Conservation (phyloP, 768 basidiomycete genomes). For the Amanita jacksonii region DNA sequence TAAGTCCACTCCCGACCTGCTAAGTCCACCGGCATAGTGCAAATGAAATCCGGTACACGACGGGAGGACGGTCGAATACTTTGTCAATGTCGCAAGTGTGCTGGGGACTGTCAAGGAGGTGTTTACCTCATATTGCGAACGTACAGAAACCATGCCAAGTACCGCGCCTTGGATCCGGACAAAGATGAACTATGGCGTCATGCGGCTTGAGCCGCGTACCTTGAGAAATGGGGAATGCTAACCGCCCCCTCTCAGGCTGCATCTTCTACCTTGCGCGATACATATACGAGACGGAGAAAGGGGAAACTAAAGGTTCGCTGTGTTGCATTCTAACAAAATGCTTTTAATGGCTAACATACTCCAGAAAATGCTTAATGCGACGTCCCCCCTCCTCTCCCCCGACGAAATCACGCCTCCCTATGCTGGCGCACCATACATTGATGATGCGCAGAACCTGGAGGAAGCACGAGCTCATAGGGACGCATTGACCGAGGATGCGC, state of each 20-base stretch:
- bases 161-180: slow-evolving; percentile 2
- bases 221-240: too few species aligned
- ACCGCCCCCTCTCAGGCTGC: not conserved
- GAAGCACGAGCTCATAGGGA: not conserved
- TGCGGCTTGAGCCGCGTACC: not conserved
- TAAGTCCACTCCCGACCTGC: too few species aligned
- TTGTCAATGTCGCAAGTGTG: slow-evolving; percentile 3
- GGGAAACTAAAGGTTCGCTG: not conserved
- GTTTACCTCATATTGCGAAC: slow-evolving; percentile 3
- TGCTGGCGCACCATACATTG: not conserved
- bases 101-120: not conserved
- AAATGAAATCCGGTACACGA: not conserved
- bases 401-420: not conserved
- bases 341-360: not conserved
- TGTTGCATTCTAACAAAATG: not conserved
- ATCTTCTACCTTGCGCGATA: slow-evolving; percentile 1
- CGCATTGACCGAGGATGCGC: not conserved
- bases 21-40: not conserved
- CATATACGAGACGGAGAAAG: not conserved
- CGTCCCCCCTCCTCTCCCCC: not conserved
- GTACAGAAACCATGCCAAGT: not conserved
- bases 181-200: not conserved
- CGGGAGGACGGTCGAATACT: not conserved
- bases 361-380: not conserved
- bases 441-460: not conserved